Evolutionary conservation across 2,329 filamentous ascomycete species (phyloP).

Genomic region (Fusarium sp.): DNA sequence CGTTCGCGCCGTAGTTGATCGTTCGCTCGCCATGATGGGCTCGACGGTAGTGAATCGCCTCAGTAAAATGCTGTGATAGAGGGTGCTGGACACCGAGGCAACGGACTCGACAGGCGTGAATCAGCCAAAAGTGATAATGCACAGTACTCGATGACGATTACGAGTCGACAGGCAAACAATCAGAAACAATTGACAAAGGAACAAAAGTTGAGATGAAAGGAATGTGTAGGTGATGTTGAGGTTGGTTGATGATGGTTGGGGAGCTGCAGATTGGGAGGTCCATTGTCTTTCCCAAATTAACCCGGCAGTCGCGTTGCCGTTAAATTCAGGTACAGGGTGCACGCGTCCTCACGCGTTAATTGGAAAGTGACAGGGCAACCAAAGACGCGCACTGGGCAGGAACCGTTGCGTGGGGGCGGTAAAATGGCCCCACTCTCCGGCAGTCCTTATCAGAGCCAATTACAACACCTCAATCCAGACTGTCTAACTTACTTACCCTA

Average conservation of each 20-base stretch:
- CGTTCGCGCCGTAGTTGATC: conserved; percentile 46
- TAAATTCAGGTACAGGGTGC: conserved; percentile 16
- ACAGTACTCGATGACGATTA: neutral
- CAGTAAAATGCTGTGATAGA: neutral
- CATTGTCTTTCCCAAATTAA: conserved; percentile 4
- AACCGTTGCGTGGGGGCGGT: neutral
- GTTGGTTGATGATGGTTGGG: conserved; percentile 2
- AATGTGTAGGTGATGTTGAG: neutral
- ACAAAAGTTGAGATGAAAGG: conserved; percentile 10
- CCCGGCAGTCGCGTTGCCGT: conserved; percentile 34
- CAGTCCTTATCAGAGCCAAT: conserved; percentile 5
- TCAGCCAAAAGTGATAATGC: conserved; percentile 16
- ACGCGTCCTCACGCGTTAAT: conserved; percentile 45
- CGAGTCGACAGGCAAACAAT: neutral
- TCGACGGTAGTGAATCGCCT: neutral
- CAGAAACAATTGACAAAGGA: neutral
- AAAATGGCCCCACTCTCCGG: neutral
- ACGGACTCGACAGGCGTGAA: conserved; percentile 17
- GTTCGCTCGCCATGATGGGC: conserved; percentile 47
- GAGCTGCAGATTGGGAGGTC: neutral
- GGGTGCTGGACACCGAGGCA: conserved; percentile 1
- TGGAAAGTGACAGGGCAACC: conserved; percentile 31
- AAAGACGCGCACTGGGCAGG: conserved; percentile 2
- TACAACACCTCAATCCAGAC: neutral
- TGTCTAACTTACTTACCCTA: neutral